Base-by-base conservation (phyloP, 257 asterid species). In the Catharanthus roseus region DNA sequence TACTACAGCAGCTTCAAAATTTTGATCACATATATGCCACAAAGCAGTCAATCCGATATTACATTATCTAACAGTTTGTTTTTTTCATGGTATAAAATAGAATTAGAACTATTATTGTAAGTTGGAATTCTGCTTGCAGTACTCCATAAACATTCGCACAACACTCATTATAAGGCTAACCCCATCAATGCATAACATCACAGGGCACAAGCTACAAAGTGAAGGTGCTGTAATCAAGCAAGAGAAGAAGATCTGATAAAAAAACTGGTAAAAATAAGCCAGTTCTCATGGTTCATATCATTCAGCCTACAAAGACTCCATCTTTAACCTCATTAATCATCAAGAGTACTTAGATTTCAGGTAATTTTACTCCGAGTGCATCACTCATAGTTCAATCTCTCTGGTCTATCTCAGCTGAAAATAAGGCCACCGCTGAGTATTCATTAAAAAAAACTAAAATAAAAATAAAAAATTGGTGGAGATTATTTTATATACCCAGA, bases 1-100 rank as follows among this genome's bases (percentile, higher is more conserved):
- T 41, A 57, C 36, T 54, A 15, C 74, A 50, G 69, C 71, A 56
- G 74, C 71, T 33, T 53, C 78, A 67, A 72, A 75, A 45, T 69
- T 77, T 77, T 65, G 65, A 74, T n/a, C 29, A 58, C 26, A 50
- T 53, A 45, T 47, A 47, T 12, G 28, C 47, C 44, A 63, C 10
- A 71, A n/a, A 41, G 29, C 24, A 34, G 38, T 13, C 31, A 65
- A 51, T 0, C 26, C 55, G 13, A 60, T 55, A 34, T 1, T 34
- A 33, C 42, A 11, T 68, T 33, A 28, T 55, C 54, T 31, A 47
- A 69, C 31, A 64, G 31, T 53, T 55, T 50, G 15, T 3, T 5
- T 19, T 5, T 19, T 24, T 18, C 15, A 42, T 34, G 15, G 24
- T 69, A 53, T 24, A 23, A 31, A 24, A 50, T 19, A 69, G 34